Percentiles rank a stretch among this genome's conserved stretches.
These are phyloP conservation scores for Linanthus parryae DNA, from an alignment of 148 eudicot species.

Conservation along the genomic window DNA sequence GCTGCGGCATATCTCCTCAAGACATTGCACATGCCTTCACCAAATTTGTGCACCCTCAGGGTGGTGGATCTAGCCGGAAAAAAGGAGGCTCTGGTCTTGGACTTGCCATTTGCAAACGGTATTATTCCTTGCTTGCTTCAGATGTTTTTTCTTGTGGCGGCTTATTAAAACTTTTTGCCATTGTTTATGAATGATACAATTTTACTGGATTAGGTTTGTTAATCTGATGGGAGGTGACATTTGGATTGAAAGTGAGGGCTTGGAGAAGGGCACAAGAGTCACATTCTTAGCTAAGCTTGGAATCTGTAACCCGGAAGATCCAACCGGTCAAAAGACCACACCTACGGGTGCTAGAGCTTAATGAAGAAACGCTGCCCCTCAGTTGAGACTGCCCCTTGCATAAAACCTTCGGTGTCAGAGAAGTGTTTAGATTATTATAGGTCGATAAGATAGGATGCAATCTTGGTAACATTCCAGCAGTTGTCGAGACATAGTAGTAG, in stretches of 20 bases:
- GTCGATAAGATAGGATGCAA: too few species aligned
- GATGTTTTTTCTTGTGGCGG: background rate
- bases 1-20: constrained; percentile 71
- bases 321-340: too few species aligned
- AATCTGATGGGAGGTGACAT: constrained; percentile 72
- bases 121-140: background rate
- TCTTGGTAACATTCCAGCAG: too few species aligned
- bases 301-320: constrained; percentile 24
- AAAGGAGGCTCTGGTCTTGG: constrained; percentile 69
- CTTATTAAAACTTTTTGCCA: too few species aligned
- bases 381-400: too few species aligned
- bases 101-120: constrained; percentile 88
- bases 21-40: constrained; percentile 64
- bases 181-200: background rate
- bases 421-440: too few species aligned
- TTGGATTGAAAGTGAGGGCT: constrained; percentile 76
- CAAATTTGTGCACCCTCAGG: constrained; percentile 48
- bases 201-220: constrained; percentile 41
- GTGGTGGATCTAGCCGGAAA: constrained; percentile 26
- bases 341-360: too few species aligned
- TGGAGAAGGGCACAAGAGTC: constrained; percentile 52
- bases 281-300: constrained; percentile 49
- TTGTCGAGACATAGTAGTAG: too few species aligned
- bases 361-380: too few species aligned
- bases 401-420: too few species aligned